These are phyloP conservation scores for Cyclostephanos invisitatus DNA, from an alignment of 108 stramenopile species.

Conservation along the genomic window DNA sequence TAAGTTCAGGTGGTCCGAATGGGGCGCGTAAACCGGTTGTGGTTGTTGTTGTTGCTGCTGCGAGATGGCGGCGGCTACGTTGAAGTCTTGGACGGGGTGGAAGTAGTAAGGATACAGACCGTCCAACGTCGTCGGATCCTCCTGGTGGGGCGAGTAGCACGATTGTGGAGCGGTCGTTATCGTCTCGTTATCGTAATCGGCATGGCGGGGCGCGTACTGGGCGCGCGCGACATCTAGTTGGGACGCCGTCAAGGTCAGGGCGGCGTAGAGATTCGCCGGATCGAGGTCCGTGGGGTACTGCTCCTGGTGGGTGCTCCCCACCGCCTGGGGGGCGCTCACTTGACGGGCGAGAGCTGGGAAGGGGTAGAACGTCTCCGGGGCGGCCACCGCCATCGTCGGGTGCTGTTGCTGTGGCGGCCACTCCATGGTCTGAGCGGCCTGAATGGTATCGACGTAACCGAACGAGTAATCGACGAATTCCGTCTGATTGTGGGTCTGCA, in stretches of 20 bases:
- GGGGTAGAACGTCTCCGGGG: neutral
- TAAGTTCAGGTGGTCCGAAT: neutral
- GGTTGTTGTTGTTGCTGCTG: neutral
- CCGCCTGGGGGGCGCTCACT: neutral
- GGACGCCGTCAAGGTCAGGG: neutral
- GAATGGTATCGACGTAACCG: neutral
- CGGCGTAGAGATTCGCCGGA: neutral
- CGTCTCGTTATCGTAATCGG: neutral
- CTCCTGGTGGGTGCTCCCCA: neutral
- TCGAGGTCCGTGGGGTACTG: neutral
- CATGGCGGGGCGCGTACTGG: neutral
- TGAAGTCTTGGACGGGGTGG: conserved; percentile 3
- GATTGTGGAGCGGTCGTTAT: neutral
- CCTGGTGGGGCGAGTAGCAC: neutral
- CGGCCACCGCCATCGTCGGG: neutral
- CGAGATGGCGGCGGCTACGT: neutral
- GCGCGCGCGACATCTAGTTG: neutral
- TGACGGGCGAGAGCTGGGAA: neutral
- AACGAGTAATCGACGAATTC: neutral
- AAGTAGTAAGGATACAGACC: conserved; percentile 4
- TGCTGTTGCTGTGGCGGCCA: neutral
- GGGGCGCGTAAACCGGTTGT: neutral
- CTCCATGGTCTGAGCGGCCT: neutral
- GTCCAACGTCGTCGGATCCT: neutral
- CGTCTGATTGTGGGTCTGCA: neutral